Evolutionary conservation across 2,329 filamentous ascomycete species (phyloP).

Genomic region (Beauveria scarabaeidicola): DNA sequence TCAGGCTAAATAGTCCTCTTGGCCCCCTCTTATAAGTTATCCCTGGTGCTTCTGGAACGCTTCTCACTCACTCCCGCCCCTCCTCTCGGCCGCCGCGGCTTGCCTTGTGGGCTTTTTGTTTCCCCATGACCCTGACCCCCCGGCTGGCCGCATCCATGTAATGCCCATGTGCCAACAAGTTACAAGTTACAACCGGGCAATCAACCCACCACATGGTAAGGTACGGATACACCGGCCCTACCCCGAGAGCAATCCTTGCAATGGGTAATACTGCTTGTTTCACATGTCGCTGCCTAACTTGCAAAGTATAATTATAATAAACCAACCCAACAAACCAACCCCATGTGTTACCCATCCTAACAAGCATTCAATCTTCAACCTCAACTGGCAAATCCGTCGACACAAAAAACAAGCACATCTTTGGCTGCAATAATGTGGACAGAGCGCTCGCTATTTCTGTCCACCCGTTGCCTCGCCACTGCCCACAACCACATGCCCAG

Average conservation of each 20-base stretch:
- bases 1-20: slow-evolving; percentile 2
- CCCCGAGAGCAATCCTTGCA: not conserved
- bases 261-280: not conserved
- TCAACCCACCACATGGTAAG: not conserved
- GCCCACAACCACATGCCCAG: not conserved
- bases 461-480: not conserved
- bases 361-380: not conserved
- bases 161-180: slow-evolving; percentile 2
- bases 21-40: not conserved
- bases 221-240: too few species aligned
- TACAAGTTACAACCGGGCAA: not conserved
- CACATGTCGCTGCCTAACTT: not conserved
- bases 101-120: too few species aligned
- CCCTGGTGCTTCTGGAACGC: slow-evolving; percentile 3
- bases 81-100: too few species aligned
- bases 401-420: not conserved
- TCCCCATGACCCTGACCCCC: too few species aligned
- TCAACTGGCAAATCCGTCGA: not conserved
- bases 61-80: too few species aligned
- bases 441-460: too few species aligned
- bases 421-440: too few species aligned
- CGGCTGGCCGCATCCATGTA: slow-evolving; percentile 1
- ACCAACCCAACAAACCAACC: not conserved
- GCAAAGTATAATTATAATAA: too few species aligned
- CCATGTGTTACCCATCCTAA: not conserved